Percentiles rank a stretch among this genome's conserved stretches.
These are phyloP conservation scores for Coniochaeta ligniaria DNA, from an alignment of 2,329 filamentous ascomycete species.

Conservation along the genomic window DNA sequence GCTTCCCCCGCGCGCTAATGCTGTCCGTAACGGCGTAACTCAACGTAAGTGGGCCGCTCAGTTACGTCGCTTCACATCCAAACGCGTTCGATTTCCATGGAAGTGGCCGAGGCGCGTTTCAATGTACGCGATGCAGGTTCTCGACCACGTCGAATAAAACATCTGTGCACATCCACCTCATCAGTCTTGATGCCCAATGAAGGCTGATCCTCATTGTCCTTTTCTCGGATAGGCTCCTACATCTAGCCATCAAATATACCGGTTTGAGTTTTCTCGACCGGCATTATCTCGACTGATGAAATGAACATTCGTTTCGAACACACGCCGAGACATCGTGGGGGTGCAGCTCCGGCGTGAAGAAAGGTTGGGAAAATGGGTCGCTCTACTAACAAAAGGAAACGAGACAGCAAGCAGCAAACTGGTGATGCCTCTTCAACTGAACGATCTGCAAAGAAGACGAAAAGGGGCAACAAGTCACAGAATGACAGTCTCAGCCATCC, in stretches of 20 bases:
- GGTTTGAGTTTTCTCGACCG: neutral
- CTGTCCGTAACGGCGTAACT: neutral
- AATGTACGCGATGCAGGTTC: no score
- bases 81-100: neutral
- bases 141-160: neutral
- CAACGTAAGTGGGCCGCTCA: neutral
- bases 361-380: neutral
- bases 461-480: neutral
- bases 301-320: neutral
- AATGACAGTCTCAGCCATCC: conserved; percentile 37
- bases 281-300: neutral
- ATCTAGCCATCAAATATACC: neutral
- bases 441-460: neutral
- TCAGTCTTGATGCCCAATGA: no score
- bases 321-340: neutral
- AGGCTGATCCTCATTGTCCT: neutral
- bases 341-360: neutral
- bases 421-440: neutral
- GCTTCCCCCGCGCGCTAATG: neutral
- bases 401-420: neutral
- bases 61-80: neutral
- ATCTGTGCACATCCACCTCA: no score
- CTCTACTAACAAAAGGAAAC: neutral
- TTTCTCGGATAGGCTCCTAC: neutral
- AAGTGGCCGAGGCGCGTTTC: neutral